phyloP scores from a whole-genome alignment of 2,329 filamentous ascomycete species.

The Herpotrichia juniperi region DNA sequence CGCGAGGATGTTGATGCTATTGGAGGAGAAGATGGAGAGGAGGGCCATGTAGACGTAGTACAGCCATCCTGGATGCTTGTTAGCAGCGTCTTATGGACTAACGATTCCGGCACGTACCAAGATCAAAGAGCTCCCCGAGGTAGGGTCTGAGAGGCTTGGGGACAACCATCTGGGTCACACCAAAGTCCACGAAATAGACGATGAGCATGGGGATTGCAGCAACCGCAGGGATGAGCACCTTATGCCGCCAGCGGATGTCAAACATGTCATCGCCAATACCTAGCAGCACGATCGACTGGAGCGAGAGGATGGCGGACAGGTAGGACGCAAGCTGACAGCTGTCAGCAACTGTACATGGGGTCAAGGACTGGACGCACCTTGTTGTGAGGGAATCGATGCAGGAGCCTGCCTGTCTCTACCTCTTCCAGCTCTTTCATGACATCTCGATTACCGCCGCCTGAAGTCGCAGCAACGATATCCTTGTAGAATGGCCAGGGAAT shows the following conservation, averaged over 20 bases:
- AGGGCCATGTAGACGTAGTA: slow-evolving; percentile 99
- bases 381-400: slow-evolving; percentile 92
- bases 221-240: slow-evolving; percentile 95
- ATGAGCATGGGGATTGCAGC: slow-evolving; percentile 92
- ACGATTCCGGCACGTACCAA: slow-evolving; percentile 53
- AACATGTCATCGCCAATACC: slow-evolving; percentile 96
- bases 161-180: slow-evolving; percentile 92
- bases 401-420: slow-evolving; percentile 79
- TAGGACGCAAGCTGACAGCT: slow-evolving; percentile 81
- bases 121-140: slow-evolving; percentile 82
- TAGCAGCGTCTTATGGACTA: slow-evolving; percentile 16
- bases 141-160: slow-evolving; percentile 84
- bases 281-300: slow-evolving; percentile 88
- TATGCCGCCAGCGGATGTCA: slow-evolving; percentile 98
- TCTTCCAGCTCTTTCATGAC: slow-evolving; percentile 75
- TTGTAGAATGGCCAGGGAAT: slow-evolving; percentile 98
- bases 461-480: slow-evolving; percentile 93
- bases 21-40: slow-evolving; percentile 95
- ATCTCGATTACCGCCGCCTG: slow-evolving; percentile 89
- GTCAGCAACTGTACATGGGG: slow-evolving; percentile 9
- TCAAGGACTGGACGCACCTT: slow-evolving; percentile 64
- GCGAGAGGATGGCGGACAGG: slow-evolving; percentile 88
- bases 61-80: slow-evolving; percentile 47
- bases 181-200: slow-evolving; percentile 98
- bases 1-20: slow-evolving; percentile 99